Evolutionary conservation across 2,329 filamentous ascomycete species (phyloP).

Genomic region (Botrytis deweyae): DNA sequence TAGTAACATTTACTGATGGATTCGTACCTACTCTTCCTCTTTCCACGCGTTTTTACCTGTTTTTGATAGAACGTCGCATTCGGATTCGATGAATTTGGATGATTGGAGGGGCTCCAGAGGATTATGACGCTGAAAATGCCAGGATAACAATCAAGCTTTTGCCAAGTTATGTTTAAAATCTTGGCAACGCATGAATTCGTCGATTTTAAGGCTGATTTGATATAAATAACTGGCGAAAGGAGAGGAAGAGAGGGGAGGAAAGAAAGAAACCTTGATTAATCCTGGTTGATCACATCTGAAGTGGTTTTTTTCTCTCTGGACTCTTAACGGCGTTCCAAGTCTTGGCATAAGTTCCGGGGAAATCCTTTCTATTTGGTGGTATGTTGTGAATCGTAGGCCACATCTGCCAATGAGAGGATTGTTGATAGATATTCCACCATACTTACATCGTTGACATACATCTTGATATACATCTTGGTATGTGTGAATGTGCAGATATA

Average conservation of each 20-base stretch:
- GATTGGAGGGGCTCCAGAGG: neutral
- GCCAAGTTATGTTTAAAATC: conserved; percentile 25
- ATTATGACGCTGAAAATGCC: conserved; percentile 21
- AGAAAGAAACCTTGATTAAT: neutral
- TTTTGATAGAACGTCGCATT: neutral
- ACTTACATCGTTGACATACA: neutral
- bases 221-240: neutral
- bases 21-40: neutral
- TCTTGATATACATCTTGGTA: neutral
- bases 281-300: neutral
- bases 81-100: neutral
- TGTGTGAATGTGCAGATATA: neutral
- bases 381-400: neutral
- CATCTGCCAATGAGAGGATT: neutral
- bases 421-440: neutral
- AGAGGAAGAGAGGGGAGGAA: neutral
- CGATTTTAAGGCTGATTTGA: neutral
- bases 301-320: neutral
- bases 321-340: neutral
- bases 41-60: neutral
- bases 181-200: neutral
- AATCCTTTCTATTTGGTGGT: neutral
- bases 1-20: neutral
- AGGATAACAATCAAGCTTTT: conserved; percentile 29
- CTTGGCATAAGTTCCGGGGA: neutral